These are phyloP conservation scores for Stromatinia cepivora DNA, from an alignment of 2,329 filamentous ascomycete species.

Conservation along the genomic window DNA sequence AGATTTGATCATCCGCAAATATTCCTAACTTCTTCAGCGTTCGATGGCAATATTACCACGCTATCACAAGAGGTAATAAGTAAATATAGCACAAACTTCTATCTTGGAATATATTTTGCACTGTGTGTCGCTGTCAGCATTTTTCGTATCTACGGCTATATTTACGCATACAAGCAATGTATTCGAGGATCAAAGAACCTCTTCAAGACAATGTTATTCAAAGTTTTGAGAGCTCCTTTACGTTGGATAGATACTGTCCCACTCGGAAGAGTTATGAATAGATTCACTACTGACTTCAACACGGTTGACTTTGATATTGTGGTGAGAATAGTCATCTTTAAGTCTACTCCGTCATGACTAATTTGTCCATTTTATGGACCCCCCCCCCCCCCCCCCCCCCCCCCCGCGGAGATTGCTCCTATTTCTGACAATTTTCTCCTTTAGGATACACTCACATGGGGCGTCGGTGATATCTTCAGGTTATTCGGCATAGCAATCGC, in stretches of 20 bases:
- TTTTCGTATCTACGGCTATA: slow-evolving; percentile 48
- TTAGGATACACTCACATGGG: slow-evolving; percentile 15
- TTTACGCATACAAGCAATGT: slow-evolving; percentile 62
- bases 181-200: slow-evolving; percentile 64
- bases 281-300: slow-evolving; percentile 70
- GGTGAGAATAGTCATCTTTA: neutral
- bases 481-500: slow-evolving; percentile 64
- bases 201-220: slow-evolving; percentile 64
- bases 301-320: slow-evolving; percentile 20
- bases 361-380: neutral
- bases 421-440: neutral
- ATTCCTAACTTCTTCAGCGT: neutral
- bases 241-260: slow-evolving; percentile 78
- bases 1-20: neutral
- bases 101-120: slow-evolving; percentile 20
- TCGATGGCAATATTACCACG: slow-evolving; percentile 1
- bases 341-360: neutral
- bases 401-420: no score
- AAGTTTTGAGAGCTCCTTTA: slow-evolving; percentile 67
- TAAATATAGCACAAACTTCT: slow-evolving; percentile 15
- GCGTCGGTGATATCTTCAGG: slow-evolving; percentile 11
- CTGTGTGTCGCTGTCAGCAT: slow-evolving; percentile 13
- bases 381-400: no score
- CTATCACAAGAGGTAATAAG: neutral
- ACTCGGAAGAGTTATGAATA: slow-evolving; percentile 70